Conservation (phyloP, 108 stramenopile genomes). For the Stephanodiscus triporus region DNA sequence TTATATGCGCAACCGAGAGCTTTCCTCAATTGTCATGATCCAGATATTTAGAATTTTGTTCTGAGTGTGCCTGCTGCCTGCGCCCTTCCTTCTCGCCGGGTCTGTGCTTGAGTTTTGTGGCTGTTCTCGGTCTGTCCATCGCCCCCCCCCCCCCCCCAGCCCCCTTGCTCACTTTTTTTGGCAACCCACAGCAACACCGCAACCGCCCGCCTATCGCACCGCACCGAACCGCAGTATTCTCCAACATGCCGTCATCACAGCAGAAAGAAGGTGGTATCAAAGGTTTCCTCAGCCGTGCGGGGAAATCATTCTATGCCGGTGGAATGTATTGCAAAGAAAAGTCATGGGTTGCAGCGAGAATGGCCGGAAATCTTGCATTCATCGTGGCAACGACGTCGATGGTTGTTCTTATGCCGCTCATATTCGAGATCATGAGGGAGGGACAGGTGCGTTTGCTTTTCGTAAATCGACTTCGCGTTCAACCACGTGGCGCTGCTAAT, state of each 20-base stretch:
- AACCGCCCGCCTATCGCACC: background rate
- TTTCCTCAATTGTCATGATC: no score
- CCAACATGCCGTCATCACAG: constrained; percentile 19
- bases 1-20: no score
- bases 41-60: no score
- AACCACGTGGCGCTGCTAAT: background rate
- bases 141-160: background rate
- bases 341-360: constrained; percentile 61
- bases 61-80: no score
- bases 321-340: constrained; percentile 62
- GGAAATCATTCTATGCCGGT: constrained; percentile 66
- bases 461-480: background rate
- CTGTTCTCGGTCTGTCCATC: background rate
- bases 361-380: constrained; percentile 68
- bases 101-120: no score
- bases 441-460: constrained; percentile 64
- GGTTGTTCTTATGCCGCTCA: constrained; percentile 83
- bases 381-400: constrained; percentile 81
- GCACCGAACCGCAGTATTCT: background rate
- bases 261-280: constrained; percentile 74
- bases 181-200: background rate
- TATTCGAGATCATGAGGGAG: constrained; percentile 90
- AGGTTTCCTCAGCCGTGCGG: constrained; percentile 77
- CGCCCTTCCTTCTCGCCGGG: no score
- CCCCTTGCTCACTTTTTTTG: background rate